Conservation (phyloP, 179 eudicot species). For the Silene coronaria region DNA sequence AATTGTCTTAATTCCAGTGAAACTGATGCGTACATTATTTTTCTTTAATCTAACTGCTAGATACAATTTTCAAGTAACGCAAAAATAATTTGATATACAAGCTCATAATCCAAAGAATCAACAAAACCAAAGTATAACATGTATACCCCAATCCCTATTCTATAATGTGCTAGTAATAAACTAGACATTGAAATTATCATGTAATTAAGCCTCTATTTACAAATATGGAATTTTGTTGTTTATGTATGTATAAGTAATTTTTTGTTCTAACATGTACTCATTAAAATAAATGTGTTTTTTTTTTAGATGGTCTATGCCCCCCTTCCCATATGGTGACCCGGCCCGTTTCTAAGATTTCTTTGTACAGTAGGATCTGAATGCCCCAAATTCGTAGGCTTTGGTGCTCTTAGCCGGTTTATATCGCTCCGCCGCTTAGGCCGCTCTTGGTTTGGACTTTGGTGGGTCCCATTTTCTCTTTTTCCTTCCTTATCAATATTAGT, state of each 20-base stretch:
- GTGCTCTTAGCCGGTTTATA: constrained; percentile 31
- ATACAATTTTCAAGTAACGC: constrained; percentile 17
- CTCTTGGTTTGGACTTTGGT: constrained; percentile 13
- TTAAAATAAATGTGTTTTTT: neutral
- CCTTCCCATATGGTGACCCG: constrained; percentile 32
- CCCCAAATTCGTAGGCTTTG: constrained; percentile 35
- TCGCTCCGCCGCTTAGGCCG: constrained; percentile 27
- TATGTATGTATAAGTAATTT: too few relatives aligned
- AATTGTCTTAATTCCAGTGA: neutral
- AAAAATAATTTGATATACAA: constrained; percentile 9
- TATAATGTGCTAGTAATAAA: neutral
- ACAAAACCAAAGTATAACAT: constrained; percentile 11
- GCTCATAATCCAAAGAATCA: constrained; percentile 20
- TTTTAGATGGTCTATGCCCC: constrained; percentile 27
- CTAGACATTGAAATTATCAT: constrained; percentile 10
- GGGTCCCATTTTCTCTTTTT: constrained; percentile 25
- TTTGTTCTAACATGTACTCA: neutral
- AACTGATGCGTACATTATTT: constrained; percentile 1
- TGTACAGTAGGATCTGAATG: constrained; percentile 36
- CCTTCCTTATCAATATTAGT: constrained; percentile 8
- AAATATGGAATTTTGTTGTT: constrained; percentile 3
- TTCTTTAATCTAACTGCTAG: neutral
- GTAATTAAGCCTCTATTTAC: constrained; percentile 14
- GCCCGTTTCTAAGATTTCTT: constrained; percentile 34
- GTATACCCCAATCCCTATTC: neutral